Percentiles rank a stretch among this genome's conserved stretches.
These are phyloP conservation scores for Microcyclospora pomicola DNA, from an alignment of 2,329 filamentous ascomycete species.

Conservation along the genomic window DNA sequence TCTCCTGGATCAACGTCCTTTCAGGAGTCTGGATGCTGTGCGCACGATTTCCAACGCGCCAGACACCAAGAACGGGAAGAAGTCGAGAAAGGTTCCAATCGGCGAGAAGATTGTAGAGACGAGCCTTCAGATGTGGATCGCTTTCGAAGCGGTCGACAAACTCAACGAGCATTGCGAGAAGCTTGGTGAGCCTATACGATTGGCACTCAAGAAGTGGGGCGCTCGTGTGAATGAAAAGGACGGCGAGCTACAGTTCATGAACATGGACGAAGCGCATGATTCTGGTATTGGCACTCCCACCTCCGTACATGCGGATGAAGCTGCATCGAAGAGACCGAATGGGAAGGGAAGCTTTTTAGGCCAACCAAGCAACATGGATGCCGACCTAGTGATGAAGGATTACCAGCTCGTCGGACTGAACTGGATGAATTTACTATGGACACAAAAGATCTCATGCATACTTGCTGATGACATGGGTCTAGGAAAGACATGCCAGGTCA, in stretches of 20 bases:
- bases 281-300: constrained; percentile 54
- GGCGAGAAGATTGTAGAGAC: constrained; percentile 55
- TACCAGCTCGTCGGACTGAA: constrained; percentile 93
- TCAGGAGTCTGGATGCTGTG: constrained; percentile 50
- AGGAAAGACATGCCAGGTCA: constrained; percentile 94
- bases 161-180: constrained; percentile 64
- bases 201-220: constrained; percentile 55
- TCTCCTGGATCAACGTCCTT: constrained; percentile 64
- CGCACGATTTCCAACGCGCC: constrained; percentile 43
- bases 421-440: constrained; percentile 78
- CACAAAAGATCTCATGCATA: constrained; percentile 70
- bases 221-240: constrained; percentile 44
- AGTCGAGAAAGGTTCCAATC: constrained; percentile 38
- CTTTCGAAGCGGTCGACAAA: constrained; percentile 70
- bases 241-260: constrained; percentile 48
- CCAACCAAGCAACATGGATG: constrained; percentile 67
- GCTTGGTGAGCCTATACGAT: constrained; percentile 52
- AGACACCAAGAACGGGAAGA: constrained; percentile 41
- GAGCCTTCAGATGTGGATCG: constrained; percentile 58
- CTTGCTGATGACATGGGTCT: constrained; percentile 92
- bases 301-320: constrained; percentile 22
- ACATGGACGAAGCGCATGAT: constrained; percentile 42
- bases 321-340: constrained; percentile 26
- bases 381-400: constrained; percentile 67
- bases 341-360: constrained; percentile 35